phyloP scores from a whole-genome alignment of 345 rosid species.

The Corchorus olitorius region DNA sequence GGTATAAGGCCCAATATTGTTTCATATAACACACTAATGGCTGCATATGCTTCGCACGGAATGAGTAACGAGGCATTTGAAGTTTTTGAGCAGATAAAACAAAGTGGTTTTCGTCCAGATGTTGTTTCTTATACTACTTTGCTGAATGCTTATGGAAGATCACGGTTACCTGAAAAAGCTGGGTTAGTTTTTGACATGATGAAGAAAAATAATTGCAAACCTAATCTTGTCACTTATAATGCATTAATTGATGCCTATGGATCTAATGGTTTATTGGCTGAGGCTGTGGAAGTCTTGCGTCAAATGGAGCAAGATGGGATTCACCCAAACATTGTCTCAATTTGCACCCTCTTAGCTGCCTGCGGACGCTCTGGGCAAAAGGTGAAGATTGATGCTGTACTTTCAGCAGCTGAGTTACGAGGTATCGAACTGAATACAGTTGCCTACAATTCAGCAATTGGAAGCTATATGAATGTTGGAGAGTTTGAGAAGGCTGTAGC shows the following conservation, averaged over 20 bases:
- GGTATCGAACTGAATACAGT: slow-evolving; percentile 70
- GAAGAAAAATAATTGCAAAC: slow-evolving; percentile 67
- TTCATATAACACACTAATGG: slow-evolving; percentile 74
- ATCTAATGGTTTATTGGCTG: slow-evolving; percentile 70
- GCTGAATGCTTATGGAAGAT: slow-evolving; percentile 90
- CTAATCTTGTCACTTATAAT: slow-evolving; percentile 77
- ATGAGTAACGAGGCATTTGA: slow-evolving; percentile 78
- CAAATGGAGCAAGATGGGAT: slow-evolving; percentile 81
- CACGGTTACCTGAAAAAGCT: slow-evolving; percentile 73
- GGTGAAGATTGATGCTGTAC: slow-evolving; percentile 76
- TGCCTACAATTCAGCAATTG: slow-evolving; percentile 89
- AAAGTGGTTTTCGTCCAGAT: slow-evolving; percentile 67
- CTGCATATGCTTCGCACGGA: slow-evolving; percentile 86
- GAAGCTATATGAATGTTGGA: slow-evolving; percentile 82
- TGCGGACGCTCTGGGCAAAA: slow-evolving; percentile 75
- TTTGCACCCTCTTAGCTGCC: slow-evolving; percentile 84
- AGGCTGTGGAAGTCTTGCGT: slow-evolving; percentile 76
- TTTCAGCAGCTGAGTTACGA: slow-evolving; percentile 78
- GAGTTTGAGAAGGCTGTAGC: slow-evolving; percentile 70
- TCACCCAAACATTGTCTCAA: slow-evolving; percentile 73
- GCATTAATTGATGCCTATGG: slow-evolving; percentile 93
- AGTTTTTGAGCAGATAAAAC: slow-evolving; percentile 68
- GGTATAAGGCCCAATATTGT: slow-evolving; percentile 82
- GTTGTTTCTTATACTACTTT: slow-evolving; percentile 81
- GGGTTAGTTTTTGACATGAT: slow-evolving; percentile 72